Conservation (phyloP, 148 eudicot genomes). For the Diospyros lotus region DNA sequence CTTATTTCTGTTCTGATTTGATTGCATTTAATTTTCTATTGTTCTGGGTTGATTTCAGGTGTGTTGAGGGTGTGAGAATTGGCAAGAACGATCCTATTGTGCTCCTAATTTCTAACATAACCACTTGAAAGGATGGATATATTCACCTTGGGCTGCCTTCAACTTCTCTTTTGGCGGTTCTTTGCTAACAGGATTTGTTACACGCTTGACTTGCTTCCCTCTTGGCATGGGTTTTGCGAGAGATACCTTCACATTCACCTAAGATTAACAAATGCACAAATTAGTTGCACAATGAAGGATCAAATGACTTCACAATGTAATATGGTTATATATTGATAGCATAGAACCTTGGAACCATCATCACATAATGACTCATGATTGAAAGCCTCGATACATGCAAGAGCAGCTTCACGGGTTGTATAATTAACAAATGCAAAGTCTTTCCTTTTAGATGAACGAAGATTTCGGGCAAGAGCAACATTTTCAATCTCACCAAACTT, state of each 20-base stretch:
- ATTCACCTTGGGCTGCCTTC: constrained; percentile 32
- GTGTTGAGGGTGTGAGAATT: no score
- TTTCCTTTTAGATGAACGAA: constrained; percentile 42
- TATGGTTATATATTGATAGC: not conserved
- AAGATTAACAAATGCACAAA: constrained; percentile 8
- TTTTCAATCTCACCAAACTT: constrained; percentile 66
- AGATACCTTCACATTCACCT: constrained; percentile 57
- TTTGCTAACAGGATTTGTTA: constrained; percentile 19
- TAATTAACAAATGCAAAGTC: constrained; percentile 65
- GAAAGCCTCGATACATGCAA: constrained; percentile 55
- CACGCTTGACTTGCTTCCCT: constrained; percentile 33
- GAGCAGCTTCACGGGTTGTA: constrained; percentile 57
- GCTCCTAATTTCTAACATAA: not conserved
- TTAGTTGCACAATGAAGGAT: not conserved
- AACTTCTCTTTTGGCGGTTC: constrained; percentile 23
- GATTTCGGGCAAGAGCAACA: constrained; percentile 55
- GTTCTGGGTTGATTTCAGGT: not conserved
- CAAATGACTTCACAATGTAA: constrained; percentile 1
- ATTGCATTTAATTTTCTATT: not conserved
- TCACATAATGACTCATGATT: constrained; percentile 21
- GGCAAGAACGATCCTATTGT: no score
- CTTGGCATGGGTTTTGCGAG: constrained; percentile 50
- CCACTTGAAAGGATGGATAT: not conserved
- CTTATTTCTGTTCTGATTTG: not conserved
- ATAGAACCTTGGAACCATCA: constrained; percentile 43